Percentiles rank a stretch among this genome's conserved stretches.
These are phyloP conservation scores for Periconia digitata DNA, from an alignment of 2,329 filamentous ascomycete species.

Conservation along the genomic window DNA sequence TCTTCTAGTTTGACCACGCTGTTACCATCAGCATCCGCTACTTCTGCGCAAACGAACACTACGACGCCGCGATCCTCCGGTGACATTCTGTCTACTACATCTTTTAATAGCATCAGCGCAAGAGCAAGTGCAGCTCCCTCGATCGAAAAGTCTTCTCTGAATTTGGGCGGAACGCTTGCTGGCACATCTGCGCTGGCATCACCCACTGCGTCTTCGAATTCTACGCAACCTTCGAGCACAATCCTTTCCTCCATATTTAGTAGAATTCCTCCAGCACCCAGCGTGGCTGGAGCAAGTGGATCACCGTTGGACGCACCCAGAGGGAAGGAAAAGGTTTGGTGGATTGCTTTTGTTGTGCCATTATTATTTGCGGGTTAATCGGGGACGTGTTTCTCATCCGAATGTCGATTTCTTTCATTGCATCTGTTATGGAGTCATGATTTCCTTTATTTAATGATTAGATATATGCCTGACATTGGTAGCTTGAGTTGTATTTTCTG, in stretches of 20 bases:
- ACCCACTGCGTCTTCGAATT: not conserved
- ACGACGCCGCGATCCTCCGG: not conserved
- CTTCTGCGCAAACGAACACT: not conserved
- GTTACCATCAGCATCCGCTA: not conserved
- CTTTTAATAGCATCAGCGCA: not conserved
- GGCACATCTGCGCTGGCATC: constrained; percentile 15
- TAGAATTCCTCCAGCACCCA: constrained; percentile 31
- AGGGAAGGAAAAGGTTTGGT: constrained; percentile 33
- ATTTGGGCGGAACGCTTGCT: constrained; percentile 8
- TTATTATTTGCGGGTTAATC: constrained; percentile 13
- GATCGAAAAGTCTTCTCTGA: not conserved
- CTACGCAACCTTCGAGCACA: constrained; percentile 15
- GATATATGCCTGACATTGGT: not conserved
- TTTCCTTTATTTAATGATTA: not conserved
- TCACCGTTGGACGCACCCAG: constrained; percentile 1
- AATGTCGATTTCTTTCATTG: constrained; percentile 10
- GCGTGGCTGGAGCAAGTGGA: constrained; percentile 15
- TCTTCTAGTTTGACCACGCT: not conserved
- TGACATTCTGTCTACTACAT: not conserved
- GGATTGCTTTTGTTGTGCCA: constrained; percentile 29
- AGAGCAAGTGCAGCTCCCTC: not conserved
- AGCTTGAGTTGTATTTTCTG: no score
- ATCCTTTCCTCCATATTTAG: constrained; percentile 16
- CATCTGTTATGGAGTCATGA: not conserved
- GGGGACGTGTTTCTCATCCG: not conserved